Evolutionary conservation across 306 rosid genomes (phyloP).

Genomic region (Lablab purpureus): DNA sequence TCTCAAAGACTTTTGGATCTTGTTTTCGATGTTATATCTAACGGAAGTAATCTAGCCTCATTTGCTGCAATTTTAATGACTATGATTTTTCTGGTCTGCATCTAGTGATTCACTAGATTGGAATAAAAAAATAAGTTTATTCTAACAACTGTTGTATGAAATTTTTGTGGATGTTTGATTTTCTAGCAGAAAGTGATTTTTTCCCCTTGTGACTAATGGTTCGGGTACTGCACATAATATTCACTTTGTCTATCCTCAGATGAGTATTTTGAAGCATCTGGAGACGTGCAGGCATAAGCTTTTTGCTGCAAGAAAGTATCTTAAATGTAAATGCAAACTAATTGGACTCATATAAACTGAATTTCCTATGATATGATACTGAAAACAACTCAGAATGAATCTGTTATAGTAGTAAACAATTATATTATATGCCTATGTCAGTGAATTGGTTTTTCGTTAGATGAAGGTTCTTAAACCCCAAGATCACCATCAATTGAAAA

Average conservation of each 20-base stretch:
- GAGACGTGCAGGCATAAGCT: slow-evolving; percentile 36
- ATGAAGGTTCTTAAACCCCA: slow-evolving; percentile 22
- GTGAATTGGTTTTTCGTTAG: slow-evolving; percentile 9
- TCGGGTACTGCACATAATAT: neutral
- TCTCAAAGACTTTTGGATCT: slow-evolving; percentile 9
- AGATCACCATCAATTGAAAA: slow-evolving; percentile 11
- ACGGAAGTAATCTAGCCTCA: slow-evolving; percentile 19
- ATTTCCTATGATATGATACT: slow-evolving; percentile 4
- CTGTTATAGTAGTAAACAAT: neutral
- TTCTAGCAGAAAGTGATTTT: neutral
- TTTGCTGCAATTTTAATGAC: neutral
- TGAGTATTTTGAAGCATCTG: slow-evolving; percentile 61
- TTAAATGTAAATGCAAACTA: slow-evolving; percentile 58
- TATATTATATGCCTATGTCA: neutral
- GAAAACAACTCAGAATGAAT: neutral
- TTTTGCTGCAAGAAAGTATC: slow-evolving; percentile 45
- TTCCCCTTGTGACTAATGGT: slow-evolving; percentile 10
- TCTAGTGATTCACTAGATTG: slow-evolving; percentile 21
- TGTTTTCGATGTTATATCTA: neutral
- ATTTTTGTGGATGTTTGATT: slow-evolving; percentile 2
- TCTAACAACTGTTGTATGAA: neutral
- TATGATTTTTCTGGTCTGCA: neutral
- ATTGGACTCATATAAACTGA: neutral
- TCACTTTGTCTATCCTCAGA: slow-evolving; percentile 37
- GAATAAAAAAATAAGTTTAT: slow-evolving; percentile 8